Percentiles rank a stretch among this genome's conserved stretches.
Conservation (phyloP, 192 early-diverging fungal species). For the Backusella parvicylindrica region DNA sequence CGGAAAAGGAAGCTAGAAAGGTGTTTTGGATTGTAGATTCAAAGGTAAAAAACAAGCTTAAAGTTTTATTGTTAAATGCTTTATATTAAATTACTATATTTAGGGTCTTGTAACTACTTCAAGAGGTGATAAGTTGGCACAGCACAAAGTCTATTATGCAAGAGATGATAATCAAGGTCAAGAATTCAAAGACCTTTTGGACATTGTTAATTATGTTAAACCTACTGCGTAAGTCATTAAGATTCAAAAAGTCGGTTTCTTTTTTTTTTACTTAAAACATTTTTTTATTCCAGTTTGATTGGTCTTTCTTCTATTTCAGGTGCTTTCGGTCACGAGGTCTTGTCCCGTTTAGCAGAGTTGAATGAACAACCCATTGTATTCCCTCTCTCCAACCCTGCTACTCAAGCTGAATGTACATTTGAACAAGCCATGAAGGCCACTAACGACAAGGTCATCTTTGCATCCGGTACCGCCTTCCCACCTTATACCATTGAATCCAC, state of each 20-base stretch:
- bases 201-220: constrained; percentile 81
- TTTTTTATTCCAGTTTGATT: constrained; percentile 53
- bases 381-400: constrained; percentile 86
- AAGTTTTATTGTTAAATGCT: not conserved
- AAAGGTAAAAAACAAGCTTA: constrained; percentile 37
- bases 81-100: not conserved
- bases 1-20: constrained; percentile 68
- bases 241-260: not conserved
- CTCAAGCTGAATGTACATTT: constrained; percentile 94
- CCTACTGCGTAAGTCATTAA: constrained; percentile 62
- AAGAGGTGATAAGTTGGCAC: constrained; percentile 79
- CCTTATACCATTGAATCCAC: constrained; percentile 62
- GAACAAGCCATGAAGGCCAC: constrained; percentile 87
- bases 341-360: constrained; percentile 71
- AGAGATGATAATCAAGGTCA: constrained; percentile 78
- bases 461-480: constrained; percentile 96
- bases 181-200: constrained; percentile 70
- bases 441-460: constrained; percentile 90
- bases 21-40: constrained; percentile 88
- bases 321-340: constrained; percentile 70
- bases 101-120: constrained; percentile 82
- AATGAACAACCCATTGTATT: constrained; percentile 89
- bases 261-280: not conserved
- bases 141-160: constrained; percentile 86
- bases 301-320: constrained; percentile 82